These are phyloP conservation scores for Tuber magnatum DNA, from an alignment of 495 filamentous ascomycete species.

Conservation along the genomic window DNA sequence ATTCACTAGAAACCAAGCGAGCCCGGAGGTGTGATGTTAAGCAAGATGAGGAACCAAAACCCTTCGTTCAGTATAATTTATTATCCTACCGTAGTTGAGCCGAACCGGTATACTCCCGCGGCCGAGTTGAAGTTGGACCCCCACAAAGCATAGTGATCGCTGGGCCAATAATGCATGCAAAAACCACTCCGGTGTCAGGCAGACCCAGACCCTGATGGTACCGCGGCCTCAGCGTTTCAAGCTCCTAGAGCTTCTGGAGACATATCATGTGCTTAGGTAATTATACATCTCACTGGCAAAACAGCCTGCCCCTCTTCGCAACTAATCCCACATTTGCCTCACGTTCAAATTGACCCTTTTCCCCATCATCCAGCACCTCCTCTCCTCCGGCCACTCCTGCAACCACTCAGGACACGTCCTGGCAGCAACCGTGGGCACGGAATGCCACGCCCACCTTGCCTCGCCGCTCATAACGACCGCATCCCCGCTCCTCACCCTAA, in stretches of 20 bases:
- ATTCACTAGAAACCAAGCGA: no score
- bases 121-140: no score
- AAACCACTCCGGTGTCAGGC: neutral
- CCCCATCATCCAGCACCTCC: slow-evolving; percentile 69
- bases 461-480: slow-evolving; percentile 72
- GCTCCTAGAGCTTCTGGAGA: neutral
- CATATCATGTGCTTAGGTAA: neutral
- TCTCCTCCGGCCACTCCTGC: slow-evolving; percentile 61
- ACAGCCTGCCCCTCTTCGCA: neutral
- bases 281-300: neutral
- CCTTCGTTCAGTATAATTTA: no score
- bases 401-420: slow-evolving; percentile 70
- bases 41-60: no score
- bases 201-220: neutral
- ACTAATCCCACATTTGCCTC: slow-evolving; percentile 70
- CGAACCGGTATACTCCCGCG: no score
- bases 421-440: slow-evolving; percentile 67
- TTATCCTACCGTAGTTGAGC: no score
- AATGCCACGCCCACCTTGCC: slow-evolving; percentile 86
- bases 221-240: neutral
- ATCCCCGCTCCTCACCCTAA: slow-evolving; percentile 71
- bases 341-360: slow-evolving; percentile 90
- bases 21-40: no score
- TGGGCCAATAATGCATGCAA: no score
- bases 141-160: no score